These are phyloP conservation scores for Neckera pumila DNA, from an alignment of 225 moss, liverwort and hornwort species.

Conservation along the genomic window DNA sequence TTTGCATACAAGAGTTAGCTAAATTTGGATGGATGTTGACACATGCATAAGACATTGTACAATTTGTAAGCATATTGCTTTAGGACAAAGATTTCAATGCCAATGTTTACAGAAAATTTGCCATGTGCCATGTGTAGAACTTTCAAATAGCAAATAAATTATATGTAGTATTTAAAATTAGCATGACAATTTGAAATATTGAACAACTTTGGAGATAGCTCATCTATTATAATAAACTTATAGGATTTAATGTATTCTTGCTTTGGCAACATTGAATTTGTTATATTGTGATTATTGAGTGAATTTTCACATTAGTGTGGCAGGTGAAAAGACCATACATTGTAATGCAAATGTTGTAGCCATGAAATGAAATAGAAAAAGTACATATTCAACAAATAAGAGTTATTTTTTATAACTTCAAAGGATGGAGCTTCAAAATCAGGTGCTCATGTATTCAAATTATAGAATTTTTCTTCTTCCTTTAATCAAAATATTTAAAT, in stretches of 20 bases:
- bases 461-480: background rate
- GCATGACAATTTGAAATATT: background rate
- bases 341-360: background rate
- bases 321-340: background rate
- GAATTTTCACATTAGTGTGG: background rate
- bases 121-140: fast-evolving
- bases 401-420: background rate
- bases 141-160: background rate
- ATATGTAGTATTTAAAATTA: background rate
- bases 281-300: background rate
- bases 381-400: background rate
- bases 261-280: background rate
- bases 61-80: no score
- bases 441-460: background rate
- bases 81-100: background rate
- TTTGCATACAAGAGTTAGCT: no score
- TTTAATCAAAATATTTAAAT: background rate
- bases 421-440: slow-evolving; percentile 8
- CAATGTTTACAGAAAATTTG: no score
- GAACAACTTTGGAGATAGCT: fast-evolving
- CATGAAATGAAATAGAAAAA: background rate
- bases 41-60: background rate
- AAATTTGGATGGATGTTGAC: background rate
- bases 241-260: background rate
- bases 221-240: background rate